Percentiles rank a stretch among this genome's conserved stretches.
Evolutionary conservation across 257 asterid genomes (phyloP).

Genomic region (Fraxinus cuspidata): DNA sequence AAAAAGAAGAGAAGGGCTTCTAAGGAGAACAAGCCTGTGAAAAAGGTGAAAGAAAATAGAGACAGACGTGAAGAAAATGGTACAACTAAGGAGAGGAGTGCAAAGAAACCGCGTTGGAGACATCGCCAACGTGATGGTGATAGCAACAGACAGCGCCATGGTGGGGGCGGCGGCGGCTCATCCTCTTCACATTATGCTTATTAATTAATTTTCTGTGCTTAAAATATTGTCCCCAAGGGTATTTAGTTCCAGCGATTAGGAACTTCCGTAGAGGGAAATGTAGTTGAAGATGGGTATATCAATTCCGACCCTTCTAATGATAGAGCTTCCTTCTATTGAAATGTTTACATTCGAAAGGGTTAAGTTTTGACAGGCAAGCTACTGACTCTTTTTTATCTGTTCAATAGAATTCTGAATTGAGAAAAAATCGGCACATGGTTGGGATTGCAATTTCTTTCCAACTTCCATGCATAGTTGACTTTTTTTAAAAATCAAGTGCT

Average conservation of each 20-base stretch:
- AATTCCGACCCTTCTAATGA: neutral
- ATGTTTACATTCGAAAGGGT: neutral
- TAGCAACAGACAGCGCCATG: constrained; percentile 25
- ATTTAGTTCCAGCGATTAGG: neutral
- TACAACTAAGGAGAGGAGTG: constrained; percentile 36
- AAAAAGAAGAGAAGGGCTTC: constrained; percentile 60
- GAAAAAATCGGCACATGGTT: no score
- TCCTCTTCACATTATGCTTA: neutral
- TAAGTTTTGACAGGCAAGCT: neutral
- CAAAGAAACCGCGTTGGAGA: constrained; percentile 47
- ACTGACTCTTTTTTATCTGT: neutral
- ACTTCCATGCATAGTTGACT: no score
- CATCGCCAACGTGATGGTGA: constrained; percentile 35
- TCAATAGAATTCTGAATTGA: neutral
- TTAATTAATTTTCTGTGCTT: constrained; percentile 4
- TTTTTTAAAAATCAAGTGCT: neutral
- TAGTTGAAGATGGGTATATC: neutral
- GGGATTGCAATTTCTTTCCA: no score
- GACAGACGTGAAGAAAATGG: constrained; percentile 32
- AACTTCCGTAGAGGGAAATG: neutral
- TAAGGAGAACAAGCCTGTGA: constrained; percentile 37
- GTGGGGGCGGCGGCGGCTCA: constrained; percentile 3
- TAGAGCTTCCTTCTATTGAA: neutral
- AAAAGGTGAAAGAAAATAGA: constrained; percentile 38
- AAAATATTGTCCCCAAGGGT: neutral